phyloP scores from a whole-genome alignment of 2,329 filamentous ascomycete species.

The Neospermospora avenae region DNA sequence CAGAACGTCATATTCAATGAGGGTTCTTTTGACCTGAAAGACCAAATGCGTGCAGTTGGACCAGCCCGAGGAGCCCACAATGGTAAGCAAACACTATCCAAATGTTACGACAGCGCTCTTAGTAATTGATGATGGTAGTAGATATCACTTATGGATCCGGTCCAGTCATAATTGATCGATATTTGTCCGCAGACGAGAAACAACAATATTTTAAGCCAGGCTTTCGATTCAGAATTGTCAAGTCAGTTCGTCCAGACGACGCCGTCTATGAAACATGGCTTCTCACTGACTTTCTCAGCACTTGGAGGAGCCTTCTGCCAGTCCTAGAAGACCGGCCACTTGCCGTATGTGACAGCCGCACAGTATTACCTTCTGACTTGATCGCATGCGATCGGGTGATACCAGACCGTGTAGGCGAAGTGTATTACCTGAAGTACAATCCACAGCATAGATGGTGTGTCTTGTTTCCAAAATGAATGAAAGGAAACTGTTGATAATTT shows the following conservation, averaged over 20 bases:
- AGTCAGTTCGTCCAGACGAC: constrained; percentile 17
- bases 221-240: constrained; percentile 22
- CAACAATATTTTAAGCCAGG: constrained; percentile 15
- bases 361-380: constrained; percentile 23
- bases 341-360: constrained; percentile 25
- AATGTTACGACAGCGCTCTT: not conserved
- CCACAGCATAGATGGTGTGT: constrained; percentile 27
- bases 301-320: constrained; percentile 27
- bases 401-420: constrained; percentile 26
- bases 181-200: constrained; percentile 11
- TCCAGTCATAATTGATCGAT: constrained; percentile 13
- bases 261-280: no score
- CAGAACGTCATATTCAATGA: constrained; percentile 18
- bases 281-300: constrained; percentile 14
- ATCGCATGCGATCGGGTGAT: constrained; percentile 27
- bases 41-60: constrained; percentile 14
- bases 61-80: constrained; percentile 25
- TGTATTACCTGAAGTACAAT: constrained; percentile 30
- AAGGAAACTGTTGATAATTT: not conserved
- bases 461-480: not conserved
- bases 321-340: constrained; percentile 27
- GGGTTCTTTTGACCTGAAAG: constrained; percentile 2
- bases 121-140: not conserved
- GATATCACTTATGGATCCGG: constrained; percentile 24
- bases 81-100: constrained; percentile 17